These are phyloP conservation scores for Entomortierella beljakovae DNA, from an alignment of 192 early-diverging fungal species.

Conservation along the genomic window DNA sequence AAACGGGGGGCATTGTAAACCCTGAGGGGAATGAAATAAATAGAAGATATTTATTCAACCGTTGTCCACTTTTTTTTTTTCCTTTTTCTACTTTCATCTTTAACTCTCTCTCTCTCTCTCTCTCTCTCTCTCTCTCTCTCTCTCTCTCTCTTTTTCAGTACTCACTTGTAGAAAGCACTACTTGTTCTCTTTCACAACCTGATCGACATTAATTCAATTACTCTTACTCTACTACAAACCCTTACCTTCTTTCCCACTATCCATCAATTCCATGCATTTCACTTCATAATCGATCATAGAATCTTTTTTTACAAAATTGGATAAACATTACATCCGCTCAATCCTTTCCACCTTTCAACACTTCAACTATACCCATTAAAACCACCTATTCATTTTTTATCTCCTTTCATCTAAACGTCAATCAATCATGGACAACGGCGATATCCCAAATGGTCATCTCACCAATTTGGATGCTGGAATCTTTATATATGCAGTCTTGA, in stretches of 20 bases:
- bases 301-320: too few species aligned
- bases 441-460: background rate
- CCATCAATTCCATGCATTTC: too few species aligned
- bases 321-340: too few species aligned
- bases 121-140: slow-evolving; percentile 1
- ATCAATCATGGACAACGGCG: background rate
- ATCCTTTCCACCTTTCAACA: too few species aligned
- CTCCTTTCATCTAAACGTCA: background rate
- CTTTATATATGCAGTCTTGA: slow-evolving; percentile 24
- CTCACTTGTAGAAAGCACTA: too few species aligned
- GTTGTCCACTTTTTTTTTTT: background rate
- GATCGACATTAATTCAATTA: background rate
- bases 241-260: too few species aligned
- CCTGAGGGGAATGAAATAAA: background rate
- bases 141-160: background rate
- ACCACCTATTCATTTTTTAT: background rate
- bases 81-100: background rate
- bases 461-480: slow-evolving; percentile 9
- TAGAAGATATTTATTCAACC: background rate
- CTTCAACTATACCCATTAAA: background rate
- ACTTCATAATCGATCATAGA: too few species aligned
- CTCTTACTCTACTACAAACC: too few species aligned
- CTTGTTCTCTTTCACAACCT: too few species aligned
- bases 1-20: background rate
- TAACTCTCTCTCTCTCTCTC: background rate